Percentiles rank a stretch among this genome's conserved stretches.
phyloP scores from a whole-genome alignment of 2,329 filamentous ascomycete genomes.

The Penicillium psychrosexuale region DNA sequence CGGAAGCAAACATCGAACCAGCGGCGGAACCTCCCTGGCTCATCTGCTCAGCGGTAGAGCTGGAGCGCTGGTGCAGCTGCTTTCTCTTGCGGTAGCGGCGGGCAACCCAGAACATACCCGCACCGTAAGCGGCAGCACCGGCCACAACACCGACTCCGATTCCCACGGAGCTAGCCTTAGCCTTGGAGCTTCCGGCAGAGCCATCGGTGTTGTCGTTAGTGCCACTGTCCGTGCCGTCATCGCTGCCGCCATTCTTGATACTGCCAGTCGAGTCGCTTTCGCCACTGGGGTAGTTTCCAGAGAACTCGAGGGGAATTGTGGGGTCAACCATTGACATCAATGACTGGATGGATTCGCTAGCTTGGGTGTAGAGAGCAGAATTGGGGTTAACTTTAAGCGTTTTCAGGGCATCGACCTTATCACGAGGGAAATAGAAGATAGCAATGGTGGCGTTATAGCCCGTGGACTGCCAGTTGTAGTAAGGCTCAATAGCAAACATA shows the following conservation, averaged over 20 bases:
- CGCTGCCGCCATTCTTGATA: conserved; percentile 29
- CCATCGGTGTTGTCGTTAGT: conserved; percentile 44
- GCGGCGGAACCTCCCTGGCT: conserved; percentile 57
- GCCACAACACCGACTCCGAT: conserved; percentile 75
- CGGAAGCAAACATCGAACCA: conserved; percentile 38
- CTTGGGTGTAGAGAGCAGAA: conserved; percentile 72
- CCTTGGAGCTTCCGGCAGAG: conserved; percentile 44
- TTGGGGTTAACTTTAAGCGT: conserved; percentile 68
- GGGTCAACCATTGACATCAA: conserved; percentile 81
- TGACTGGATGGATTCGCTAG: conserved; percentile 62
- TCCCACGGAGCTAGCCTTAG: conserved; percentile 51
- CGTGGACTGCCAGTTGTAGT: conserved; percentile 63
- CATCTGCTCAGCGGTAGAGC: conserved; percentile 66
- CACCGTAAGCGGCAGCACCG: conserved; percentile 82
- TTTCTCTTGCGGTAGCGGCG: conserved; percentile 86
- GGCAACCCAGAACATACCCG: conserved; percentile 90
- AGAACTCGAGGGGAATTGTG: conserved; percentile 64
- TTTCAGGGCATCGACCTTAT: conserved; percentile 64
- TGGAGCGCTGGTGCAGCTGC: conserved; percentile 70
- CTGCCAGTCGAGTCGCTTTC: conserved; percentile 40
- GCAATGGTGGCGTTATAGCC: conserved; percentile 81
- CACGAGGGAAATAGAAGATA: conserved; percentile 70
- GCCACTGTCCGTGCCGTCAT: conserved; percentile 33
- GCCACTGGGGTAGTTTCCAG: conserved; percentile 30
- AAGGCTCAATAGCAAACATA: conserved; percentile 71